Evolutionary conservation across 768 basidiomycete genomes (phyloP), one percentile per base, ranked within the genome.

Genomic region (Leccinum subgranulosum): DNA sequence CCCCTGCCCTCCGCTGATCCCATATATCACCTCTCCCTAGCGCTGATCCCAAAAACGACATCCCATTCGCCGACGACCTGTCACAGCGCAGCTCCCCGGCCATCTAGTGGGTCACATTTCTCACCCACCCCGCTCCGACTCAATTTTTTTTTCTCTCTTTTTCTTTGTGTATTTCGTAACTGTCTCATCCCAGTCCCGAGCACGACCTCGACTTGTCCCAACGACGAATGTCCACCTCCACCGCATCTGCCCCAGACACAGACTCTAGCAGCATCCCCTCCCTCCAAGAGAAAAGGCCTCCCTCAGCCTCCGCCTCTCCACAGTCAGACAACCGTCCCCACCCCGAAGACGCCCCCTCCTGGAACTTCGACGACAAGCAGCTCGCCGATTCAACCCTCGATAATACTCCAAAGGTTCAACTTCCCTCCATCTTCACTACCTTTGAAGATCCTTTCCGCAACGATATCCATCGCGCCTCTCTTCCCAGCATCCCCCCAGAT

Each of bases 141-240:
- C 62, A 60, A 54, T 54, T 62, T 60, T 54, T 54, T 56, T 47
- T 43, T 45, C 60, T 62, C 60, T 62, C 31, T 64, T 43, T 53
- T 43, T 59, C 55, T 58, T 53, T 28, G 54, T 55, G 36, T 31
- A 51, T 60, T 57, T 58, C 43, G 54, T 51, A 41, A 54, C 57
- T 62, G 54, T 60, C 53, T 62, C 54, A 14, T 47, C 14, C 49
- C 68, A 79, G 77, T 66, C 65, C 75, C 58, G 75, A 80, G 48
- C 64, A 78, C 60, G 83, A 81, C 71, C 66, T 82, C 61, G 31
- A 84, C 72, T 84, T 87, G 48, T 31, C 66, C 58, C 61, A 61
- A 56, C 81, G 88, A 67, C 86, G 88, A 68, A 90, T 92, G 90
- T 90, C 90, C 73, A 80, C 81, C 70, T 88, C 86, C 61, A 85